Conservation (phyloP, 345 rosid genomes). For the Boechera divaricarpa region DNA sequence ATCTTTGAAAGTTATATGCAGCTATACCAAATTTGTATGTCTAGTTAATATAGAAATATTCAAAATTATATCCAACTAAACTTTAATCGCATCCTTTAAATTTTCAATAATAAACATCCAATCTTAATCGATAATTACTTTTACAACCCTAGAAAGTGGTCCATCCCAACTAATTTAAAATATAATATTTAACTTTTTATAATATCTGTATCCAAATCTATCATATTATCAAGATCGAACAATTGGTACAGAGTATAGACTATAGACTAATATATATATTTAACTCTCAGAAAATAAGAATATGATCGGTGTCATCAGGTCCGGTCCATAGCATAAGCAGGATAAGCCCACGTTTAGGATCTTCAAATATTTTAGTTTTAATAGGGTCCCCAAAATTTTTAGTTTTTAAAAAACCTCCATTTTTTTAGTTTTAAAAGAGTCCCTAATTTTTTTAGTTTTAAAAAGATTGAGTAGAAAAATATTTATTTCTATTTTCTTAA, state of each 20-base stretch:
- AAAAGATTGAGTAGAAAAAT: too few relatives aligned
- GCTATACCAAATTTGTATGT: slow-evolving; percentile 17
- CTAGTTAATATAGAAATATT: slow-evolving; percentile 20
- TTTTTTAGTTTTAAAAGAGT: too few relatives aligned
- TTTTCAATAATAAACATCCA: background rate
- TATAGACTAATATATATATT: background rate
- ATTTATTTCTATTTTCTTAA: too few relatives aligned
- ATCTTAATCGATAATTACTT: background rate
- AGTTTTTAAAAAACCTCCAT: too few relatives aligned
- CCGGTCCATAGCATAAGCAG: too few relatives aligned
- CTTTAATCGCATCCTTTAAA: background rate
- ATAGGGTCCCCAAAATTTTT: too few relatives aligned
- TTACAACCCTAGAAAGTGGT: background rate
- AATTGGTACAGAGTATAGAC: slow-evolving; percentile 3
- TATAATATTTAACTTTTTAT: background rate
- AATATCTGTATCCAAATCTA: background rate
- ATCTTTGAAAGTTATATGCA: slow-evolving; percentile 26
- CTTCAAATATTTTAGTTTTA: too few relatives aligned
- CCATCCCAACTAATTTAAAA: background rate
- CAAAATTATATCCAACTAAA: slow-evolving; percentile 15
- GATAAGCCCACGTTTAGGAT: too few relatives aligned
- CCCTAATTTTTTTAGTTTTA: too few relatives aligned
- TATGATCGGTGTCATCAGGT: background rate
- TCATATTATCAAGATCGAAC: background rate
- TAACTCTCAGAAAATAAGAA: background rate